Conservation (phyloP, 2,329 filamentous ascomycete genomes). For the Knufia petricola region DNA sequence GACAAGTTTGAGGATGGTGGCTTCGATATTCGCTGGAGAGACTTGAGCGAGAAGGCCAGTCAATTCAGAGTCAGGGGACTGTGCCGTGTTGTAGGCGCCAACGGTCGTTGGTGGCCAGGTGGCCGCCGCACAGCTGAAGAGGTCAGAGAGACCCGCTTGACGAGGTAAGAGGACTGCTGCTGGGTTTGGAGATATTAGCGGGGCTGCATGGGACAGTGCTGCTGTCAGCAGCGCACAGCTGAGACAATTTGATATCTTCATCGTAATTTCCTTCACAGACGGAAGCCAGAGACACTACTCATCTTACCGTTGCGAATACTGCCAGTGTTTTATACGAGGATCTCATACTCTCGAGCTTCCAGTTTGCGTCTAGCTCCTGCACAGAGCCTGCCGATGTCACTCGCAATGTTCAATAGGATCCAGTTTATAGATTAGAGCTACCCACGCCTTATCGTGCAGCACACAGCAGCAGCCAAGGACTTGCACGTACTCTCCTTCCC, state of each 20-base stretch:
- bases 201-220: not conserved
- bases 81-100: slow-evolving; percentile 31
- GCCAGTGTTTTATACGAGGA: too few species aligned
- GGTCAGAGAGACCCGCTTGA: not conserved
- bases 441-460: too few species aligned
- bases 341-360: too few species aligned
- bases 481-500: too few species aligned
- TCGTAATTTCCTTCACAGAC: not conserved
- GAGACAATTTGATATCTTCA: not conserved
- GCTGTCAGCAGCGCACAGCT: not conserved
- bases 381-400: too few species aligned
- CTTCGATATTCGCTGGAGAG: slow-evolving; percentile 38
- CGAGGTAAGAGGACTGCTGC: not conserved
- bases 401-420: too few species aligned
- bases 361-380: too few species aligned
- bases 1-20: slow-evolving; percentile 44
- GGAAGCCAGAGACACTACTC: not conserved
- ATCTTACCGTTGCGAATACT: too few species aligned
- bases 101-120: slow-evolving; percentile 35
- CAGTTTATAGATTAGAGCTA: too few species aligned
- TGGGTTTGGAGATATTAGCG: not conserved
- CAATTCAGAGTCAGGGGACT: slow-evolving; percentile 34
- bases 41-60: slow-evolving; percentile 32
- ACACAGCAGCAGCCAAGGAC: too few species aligned
- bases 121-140: slow-evolving; percentile 18